Evolutionary conservation across 176 grass and related monocot genomes (phyloP).

Genomic region (Olyra latifolia): DNA sequence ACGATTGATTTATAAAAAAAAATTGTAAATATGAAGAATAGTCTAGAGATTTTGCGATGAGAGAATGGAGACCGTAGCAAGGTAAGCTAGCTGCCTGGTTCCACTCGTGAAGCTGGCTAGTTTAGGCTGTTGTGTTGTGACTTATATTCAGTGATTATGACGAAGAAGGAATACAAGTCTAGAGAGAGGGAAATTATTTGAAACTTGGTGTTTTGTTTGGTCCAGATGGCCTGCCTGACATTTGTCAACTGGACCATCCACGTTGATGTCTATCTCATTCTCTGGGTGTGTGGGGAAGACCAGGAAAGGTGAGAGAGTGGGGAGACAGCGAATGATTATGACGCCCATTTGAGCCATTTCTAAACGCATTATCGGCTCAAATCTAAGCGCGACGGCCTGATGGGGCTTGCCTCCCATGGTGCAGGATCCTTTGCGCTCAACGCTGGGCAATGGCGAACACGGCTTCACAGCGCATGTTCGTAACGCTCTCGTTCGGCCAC

Average conservation of each 20-base stretch:
- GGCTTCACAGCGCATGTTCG: background rate
- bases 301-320: background rate
- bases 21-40: too few species aligned
- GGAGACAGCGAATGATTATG: background rate
- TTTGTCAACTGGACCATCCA: background rate
- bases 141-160: too few species aligned
- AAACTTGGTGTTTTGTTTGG: background rate
- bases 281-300: background rate
- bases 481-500: too few species aligned
- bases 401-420: background rate
- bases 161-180: too few species aligned
- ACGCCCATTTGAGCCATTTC: conserved; percentile 27
- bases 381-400: conserved; percentile 5
- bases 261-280: conserved; percentile 1
- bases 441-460: too few species aligned
- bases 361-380: background rate
- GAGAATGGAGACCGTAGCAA: too few species aligned
- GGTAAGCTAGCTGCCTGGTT: too few species aligned
- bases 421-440: background rate
- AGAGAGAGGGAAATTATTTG: background rate
- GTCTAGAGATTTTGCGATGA: too few species aligned
- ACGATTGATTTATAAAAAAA: too few species aligned
- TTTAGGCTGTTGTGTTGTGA: too few species aligned
- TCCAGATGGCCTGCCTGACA: background rate
- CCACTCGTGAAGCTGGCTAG: too few species aligned